Evolutionary conservation across 2,329 filamentous ascomycete genomes (phyloP).

Genomic region (Furcasterigmium sp.): DNA sequence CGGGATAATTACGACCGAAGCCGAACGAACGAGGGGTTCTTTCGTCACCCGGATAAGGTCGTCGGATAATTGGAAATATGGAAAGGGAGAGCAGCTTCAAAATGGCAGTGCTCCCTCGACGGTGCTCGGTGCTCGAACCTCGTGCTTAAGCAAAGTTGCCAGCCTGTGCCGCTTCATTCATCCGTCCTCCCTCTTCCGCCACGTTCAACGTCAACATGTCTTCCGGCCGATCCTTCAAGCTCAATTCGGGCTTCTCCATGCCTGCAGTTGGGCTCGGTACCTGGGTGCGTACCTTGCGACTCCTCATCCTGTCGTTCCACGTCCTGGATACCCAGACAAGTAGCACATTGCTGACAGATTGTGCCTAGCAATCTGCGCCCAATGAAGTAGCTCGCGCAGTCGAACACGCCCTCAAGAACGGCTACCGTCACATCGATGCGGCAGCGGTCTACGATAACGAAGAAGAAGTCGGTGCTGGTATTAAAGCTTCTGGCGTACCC

Average conservation of each 20-base stretch:
- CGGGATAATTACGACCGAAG: too few relatives aligned
- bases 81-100: too few relatives aligned
- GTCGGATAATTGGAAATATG: conserved; percentile 1
- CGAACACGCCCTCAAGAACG: conserved; percentile 47
- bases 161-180: background rate
- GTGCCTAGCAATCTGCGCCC: conserved; percentile 40
- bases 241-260: conserved; percentile 24
- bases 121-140: too few relatives aligned
- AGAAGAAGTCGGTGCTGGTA: conserved; percentile 44
- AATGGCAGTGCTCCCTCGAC: too few relatives aligned
- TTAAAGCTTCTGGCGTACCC: conserved; percentile 37
- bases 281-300: conserved; percentile 17
- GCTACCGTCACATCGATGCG: conserved; percentile 57
- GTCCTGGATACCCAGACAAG: background rate
- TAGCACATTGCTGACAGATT: background rate
- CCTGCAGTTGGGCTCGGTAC: conserved; percentile 26
- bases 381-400: conserved; percentile 41
- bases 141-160: too few relatives aligned
- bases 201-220: conserved; percentile 14
- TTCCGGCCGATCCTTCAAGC: conserved; percentile 18
- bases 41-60: background rate
- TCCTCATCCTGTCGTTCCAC: too few relatives aligned
- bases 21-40: too few relatives aligned
- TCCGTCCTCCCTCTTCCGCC: background rate
- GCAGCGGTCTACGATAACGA: conserved; percentile 62